A percentile compares a stretch with the other conserved stretches of the same genome.
These are phyloP conservation scores for Podila minutissima DNA, from an alignment of 192 early-diverging fungal genomes.

Conservation along the genomic window DNA sequence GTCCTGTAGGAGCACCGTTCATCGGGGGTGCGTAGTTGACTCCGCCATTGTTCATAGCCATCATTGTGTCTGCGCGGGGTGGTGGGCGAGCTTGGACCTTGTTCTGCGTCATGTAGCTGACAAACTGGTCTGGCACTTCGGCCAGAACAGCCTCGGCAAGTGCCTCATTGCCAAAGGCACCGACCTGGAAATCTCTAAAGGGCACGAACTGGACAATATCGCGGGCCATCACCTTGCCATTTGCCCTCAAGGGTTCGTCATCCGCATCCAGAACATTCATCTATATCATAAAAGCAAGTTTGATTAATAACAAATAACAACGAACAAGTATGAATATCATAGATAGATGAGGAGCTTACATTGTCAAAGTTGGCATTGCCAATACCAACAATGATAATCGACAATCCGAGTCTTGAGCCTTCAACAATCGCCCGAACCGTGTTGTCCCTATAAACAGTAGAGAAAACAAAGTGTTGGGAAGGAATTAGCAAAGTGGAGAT, in stretches of 20 bases:
- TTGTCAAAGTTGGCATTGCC: conserved; percentile 65
- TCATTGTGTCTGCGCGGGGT: conserved; percentile 39
- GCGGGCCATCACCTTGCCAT: conserved; percentile 52
- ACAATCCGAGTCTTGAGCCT: conserved; percentile 57
- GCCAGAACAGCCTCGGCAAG: conserved; percentile 63
- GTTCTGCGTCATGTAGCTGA: conserved; percentile 58
- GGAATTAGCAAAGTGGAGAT: not conserved
- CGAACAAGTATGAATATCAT: no score
- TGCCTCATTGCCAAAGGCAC: conserved; percentile 37
- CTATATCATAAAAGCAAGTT: not conserved
- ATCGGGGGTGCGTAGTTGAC: conserved; percentile 9
- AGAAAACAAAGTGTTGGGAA: not conserved
- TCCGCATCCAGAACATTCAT: conserved; percentile 68
- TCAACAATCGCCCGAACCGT: conserved; percentile 63
- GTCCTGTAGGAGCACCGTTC: not conserved
- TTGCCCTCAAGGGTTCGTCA: conserved; percentile 45
- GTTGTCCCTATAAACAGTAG: conserved; percentile 52
- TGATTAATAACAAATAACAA: no score
- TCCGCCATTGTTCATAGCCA: conserved; percentile 43
- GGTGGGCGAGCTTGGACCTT: conserved; percentile 40
- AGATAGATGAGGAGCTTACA: not conserved
- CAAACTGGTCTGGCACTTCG: conserved; percentile 70
- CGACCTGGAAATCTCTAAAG: conserved; percentile 51
- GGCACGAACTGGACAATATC: conserved; percentile 73
- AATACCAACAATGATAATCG: conserved; percentile 69